Evolutionary conservation across 345 rosid species (phyloP).

Genomic region (Euphorbia lathyris): DNA sequence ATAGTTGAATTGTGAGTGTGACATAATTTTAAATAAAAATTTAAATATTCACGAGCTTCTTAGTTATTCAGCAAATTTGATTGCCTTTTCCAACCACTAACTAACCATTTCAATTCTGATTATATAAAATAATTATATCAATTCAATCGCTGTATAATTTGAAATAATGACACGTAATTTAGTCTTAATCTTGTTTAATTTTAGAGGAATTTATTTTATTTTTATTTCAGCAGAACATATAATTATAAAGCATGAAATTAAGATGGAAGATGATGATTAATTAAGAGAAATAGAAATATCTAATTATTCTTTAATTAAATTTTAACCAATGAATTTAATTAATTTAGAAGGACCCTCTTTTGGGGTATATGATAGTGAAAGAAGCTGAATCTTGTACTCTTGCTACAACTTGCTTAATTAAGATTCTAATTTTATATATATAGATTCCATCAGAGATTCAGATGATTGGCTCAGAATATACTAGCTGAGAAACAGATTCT

Average conservation of each 20-base stretch:
- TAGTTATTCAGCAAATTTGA: neutral
- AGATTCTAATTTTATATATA: constrained; percentile 5
- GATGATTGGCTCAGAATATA: constrained; percentile 8
- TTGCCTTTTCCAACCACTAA: neutral
- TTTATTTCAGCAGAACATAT: no score
- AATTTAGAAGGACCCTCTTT: neutral
- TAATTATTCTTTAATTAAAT: neutral
- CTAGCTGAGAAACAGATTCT: neutral
- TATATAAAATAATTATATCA: neutral
- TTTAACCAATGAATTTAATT: neutral
- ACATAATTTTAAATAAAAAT: constrained; percentile 3
- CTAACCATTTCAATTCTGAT: neutral
- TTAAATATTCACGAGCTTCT: neutral
- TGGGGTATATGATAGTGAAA: neutral
- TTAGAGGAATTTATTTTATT: neutral
- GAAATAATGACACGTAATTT: neutral
- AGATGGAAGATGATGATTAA: no score
- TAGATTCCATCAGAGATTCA: constrained; percentile 4
- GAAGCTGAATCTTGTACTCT: constrained; percentile 2
- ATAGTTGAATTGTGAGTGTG: neutral
- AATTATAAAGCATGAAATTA: no score
- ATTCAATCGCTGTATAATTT: neutral
- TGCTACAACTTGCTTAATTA: neutral
- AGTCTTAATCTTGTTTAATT: neutral
- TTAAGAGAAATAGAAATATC: neutral